A percentile compares a stretch with the other conserved stretches of the same genome.
phyloP scores from a whole-genome alignment of 164 flowering plant genomes.

The Warburgia ugandensis region DNA sequence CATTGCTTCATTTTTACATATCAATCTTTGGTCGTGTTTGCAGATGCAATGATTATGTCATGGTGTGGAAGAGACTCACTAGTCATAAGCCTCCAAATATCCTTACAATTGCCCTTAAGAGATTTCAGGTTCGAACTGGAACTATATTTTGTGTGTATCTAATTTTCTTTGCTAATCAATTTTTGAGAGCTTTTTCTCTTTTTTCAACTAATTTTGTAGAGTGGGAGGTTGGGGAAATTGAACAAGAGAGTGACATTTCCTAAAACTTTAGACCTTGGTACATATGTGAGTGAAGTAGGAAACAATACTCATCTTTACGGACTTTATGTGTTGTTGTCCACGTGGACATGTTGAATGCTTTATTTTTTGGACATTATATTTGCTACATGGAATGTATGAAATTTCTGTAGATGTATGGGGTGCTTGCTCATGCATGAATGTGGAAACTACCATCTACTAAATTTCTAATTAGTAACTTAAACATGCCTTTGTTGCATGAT shows the following conservation, averaged over 20 bases:
- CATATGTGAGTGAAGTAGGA: constrained; percentile 72
- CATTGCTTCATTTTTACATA: constrained; percentile 3
- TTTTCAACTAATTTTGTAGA: constrained; percentile 36
- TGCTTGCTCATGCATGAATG: not conserved
- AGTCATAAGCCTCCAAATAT: constrained; percentile 72
- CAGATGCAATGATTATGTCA: constrained; percentile 94
- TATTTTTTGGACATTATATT: constrained; percentile 92
- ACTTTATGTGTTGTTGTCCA: constrained; percentile 93
- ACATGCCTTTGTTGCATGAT: constrained; percentile 3
- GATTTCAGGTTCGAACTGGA: constrained; percentile 66
- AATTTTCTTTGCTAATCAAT: not conserved
- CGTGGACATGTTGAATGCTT: constrained; percentile 96
- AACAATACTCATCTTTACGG: constrained; percentile 54
- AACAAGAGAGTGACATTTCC: constrained; percentile 91
- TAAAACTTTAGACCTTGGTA: constrained; percentile 69
- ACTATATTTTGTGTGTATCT: constrained; percentile 2
- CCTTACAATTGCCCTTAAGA: constrained; percentile 88
- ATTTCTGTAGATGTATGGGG: not conserved
- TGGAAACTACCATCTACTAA: not conserved
- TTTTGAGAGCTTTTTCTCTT: constrained; percentile 3
- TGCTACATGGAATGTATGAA: constrained; percentile 62
- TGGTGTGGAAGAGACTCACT: constrained; percentile 81
- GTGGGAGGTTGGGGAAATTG: constrained; percentile 95
- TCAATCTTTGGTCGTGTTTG: constrained; percentile 2
- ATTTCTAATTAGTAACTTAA: no score